phyloP scores from a whole-genome alignment of 164 flowering plant genomes.

The Amborella trichopoda region DNA sequence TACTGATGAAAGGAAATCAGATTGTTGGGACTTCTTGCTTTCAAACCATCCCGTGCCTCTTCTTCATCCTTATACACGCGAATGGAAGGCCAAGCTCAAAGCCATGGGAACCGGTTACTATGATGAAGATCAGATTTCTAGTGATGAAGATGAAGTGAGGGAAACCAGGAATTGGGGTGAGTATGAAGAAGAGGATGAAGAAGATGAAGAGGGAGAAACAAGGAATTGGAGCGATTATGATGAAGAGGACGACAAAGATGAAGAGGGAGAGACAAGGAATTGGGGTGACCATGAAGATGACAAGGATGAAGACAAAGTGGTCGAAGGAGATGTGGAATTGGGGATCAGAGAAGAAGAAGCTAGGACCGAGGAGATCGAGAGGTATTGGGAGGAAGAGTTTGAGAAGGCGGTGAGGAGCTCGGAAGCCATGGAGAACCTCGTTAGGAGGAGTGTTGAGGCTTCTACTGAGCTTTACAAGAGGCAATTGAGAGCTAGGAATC shows the following conservation, averaged over 20 bases:
- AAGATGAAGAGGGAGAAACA: slow-evolving; percentile 23
- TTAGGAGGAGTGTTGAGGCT: slow-evolving; percentile 31
- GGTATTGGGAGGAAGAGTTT: slow-evolving; percentile 72
- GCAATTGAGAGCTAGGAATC: slow-evolving; percentile 19
- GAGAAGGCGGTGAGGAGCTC: slow-evolving; percentile 49
- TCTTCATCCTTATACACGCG: slow-evolving; percentile 88
- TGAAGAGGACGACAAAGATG: slow-evolving; percentile 10
- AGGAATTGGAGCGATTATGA: slow-evolving; percentile 1
- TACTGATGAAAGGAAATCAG: slow-evolving; percentile 72
- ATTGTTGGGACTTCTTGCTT: slow-evolving; percentile 71
- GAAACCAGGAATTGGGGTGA: slow-evolving; percentile 15
- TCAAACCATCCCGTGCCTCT: slow-evolving; percentile 60
- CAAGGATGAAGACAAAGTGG: slow-evolving; percentile 13
- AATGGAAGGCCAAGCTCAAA: slow-evolving; percentile 91
- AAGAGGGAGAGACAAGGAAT: slow-evolving; percentile 16
- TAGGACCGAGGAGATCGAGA: slow-evolving; percentile 34
- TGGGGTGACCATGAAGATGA: slow-evolving; percentile 15
- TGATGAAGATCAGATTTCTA: slow-evolving; percentile 47
- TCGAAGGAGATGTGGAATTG: slow-evolving; percentile 26
- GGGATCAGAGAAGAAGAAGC: slow-evolving; percentile 24
- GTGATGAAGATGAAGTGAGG: slow-evolving; percentile 27
- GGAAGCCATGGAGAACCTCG: slow-evolving; percentile 62
- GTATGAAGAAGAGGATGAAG: slow-evolving; percentile 69
- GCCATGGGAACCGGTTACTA: slow-evolving; percentile 93
- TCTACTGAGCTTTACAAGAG: slow-evolving; percentile 28